Conservation (phyloP, 805 yeast genomes). For the Ogataea angusta region DNA sequence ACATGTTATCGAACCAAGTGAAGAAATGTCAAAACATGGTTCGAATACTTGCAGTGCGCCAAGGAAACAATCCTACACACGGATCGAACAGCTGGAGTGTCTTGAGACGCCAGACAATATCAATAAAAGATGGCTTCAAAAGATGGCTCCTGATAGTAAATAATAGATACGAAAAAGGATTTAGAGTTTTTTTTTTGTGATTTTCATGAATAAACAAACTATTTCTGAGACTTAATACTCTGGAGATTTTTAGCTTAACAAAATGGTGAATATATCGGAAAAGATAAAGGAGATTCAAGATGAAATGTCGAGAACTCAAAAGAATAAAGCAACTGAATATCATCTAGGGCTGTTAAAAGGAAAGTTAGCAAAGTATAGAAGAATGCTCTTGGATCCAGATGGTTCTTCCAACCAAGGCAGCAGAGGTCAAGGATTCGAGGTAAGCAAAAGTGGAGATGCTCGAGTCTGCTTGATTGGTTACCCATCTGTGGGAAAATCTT, state of each 20-base stretch:
- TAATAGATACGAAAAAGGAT: too few species aligned
- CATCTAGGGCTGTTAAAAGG: slow-evolving; percentile 94
- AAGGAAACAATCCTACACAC: slow-evolving; percentile 31
- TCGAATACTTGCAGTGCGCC: too few species aligned
- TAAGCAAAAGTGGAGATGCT: slow-evolving; percentile 93
- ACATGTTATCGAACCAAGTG: slow-evolving; percentile 21
- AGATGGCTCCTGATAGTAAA: slow-evolving; percentile 6
- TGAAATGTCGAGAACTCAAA: slow-evolving; percentile 92
- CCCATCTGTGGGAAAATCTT: slow-evolving; percentile 97
- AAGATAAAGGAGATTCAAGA: slow-evolving; percentile 87
- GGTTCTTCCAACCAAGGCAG: slow-evolving; percentile 61
- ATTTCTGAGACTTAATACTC: too few species aligned
- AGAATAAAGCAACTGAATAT: slow-evolving; percentile 96
- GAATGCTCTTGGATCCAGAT: slow-evolving; percentile 88
- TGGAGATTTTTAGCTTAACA: background rate
- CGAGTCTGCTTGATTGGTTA: slow-evolving; percentile 93
- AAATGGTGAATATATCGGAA: slow-evolving; percentile 44
- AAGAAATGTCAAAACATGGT: background rate
- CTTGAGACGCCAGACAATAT: slow-evolving; percentile 66
- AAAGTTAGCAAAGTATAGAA: slow-evolving; percentile 86
- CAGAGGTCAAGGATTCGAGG: slow-evolving; percentile 85
- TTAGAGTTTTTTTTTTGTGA: too few species aligned
- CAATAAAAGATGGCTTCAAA: slow-evolving; percentile 59
- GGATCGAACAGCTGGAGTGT: slow-evolving; percentile 62
- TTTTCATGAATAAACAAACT: too few species aligned